These are phyloP conservation scores for Dorcoceras hygrometricum DNA, from an alignment of 257 asterid species.

Conservation along the genomic window DNA sequence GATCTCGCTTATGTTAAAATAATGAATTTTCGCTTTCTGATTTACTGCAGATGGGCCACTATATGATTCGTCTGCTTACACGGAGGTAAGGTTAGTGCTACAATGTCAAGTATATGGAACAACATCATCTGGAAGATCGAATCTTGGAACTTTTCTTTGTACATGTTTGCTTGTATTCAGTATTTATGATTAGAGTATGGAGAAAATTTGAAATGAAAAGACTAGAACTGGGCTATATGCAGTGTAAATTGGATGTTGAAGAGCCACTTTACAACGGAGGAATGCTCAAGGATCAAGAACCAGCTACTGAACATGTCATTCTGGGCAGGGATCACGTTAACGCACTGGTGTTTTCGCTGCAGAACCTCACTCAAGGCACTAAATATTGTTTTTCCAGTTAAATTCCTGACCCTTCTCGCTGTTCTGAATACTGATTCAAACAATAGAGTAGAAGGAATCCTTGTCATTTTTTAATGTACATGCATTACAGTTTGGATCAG, in stretches of 20 bases:
- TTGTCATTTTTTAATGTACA: background rate
- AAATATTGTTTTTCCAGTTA: constrained; percentile 48
- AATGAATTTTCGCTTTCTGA: background rate
- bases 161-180: background rate
- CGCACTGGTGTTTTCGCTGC: constrained; percentile 32
- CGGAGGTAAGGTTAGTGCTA: constrained; percentile 36
- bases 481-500: constrained; percentile 43
- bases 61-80: constrained; percentile 51
- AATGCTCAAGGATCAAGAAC: constrained; percentile 32
- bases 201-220: too few species aligned
- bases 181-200: background rate
- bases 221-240: background rate
- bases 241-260: constrained; percentile 47
- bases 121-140: too few species aligned
- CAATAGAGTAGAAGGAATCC: background rate
- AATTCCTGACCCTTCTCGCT: background rate
- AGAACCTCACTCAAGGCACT: constrained; percentile 34
- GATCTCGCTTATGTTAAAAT: background rate
- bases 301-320: constrained; percentile 13
- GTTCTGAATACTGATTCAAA: background rate
- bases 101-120: background rate
- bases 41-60: constrained; percentile 49
- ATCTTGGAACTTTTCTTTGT: too few species aligned
- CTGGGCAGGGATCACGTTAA: constrained; percentile 24
- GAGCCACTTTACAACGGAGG: constrained; percentile 52